Conservation (phyloP, 2,329 filamentous ascomycete genomes). For the Microsporum ferrugineum region DNA sequence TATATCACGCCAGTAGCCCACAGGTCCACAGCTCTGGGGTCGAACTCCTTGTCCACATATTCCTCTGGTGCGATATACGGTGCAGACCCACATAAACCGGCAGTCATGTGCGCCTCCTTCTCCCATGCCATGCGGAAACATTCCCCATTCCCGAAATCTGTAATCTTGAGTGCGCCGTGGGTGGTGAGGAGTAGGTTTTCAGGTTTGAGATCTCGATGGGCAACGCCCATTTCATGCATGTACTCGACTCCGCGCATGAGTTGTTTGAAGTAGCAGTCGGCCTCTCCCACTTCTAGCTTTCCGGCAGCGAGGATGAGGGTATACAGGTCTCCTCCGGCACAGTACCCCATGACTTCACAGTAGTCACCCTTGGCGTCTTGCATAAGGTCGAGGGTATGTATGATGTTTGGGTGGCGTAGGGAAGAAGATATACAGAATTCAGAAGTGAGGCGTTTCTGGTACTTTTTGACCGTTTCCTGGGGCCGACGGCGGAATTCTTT, state of each 20-base stretch:
- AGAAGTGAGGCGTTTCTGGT: conserved; percentile 90
- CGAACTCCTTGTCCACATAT: conserved; percentile 89
- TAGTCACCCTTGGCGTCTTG: conserved; percentile 96
- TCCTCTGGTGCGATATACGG: conserved; percentile 97
- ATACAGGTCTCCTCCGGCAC: conserved; percentile 89
- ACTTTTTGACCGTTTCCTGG: conserved; percentile 92
- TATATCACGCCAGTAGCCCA: conserved; percentile 99
- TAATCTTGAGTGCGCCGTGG: conserved; percentile 88
- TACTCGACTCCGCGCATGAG: conserved; percentile 98
- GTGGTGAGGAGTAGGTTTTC: conserved; percentile 92
- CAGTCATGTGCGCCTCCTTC: conserved; percentile 95
- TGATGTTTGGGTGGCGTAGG: conserved; percentile 91
- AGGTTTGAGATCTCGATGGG: conserved; percentile 90
- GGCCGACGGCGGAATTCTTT: conserved; percentile 94
- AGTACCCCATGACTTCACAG: conserved; percentile 99
- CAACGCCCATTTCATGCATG: conserved; percentile 98
- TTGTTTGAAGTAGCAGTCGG: conserved; percentile 98
- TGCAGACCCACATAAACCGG: conserved; percentile 87
- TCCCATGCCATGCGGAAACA: conserved; percentile 99
- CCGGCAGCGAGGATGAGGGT: conserved; percentile 82
- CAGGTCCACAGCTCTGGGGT: conserved; percentile 91
- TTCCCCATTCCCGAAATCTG: conserved; percentile 96
- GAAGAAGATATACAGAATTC: conserved; percentile 99
- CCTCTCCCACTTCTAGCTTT: conserved; percentile 78
- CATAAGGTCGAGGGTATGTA: conserved; percentile 88